These are phyloP conservation scores for Neophaeococcomyces mojaviensis DNA, from an alignment of 2,329 filamentous ascomycete species.

Conservation along the genomic window DNA sequence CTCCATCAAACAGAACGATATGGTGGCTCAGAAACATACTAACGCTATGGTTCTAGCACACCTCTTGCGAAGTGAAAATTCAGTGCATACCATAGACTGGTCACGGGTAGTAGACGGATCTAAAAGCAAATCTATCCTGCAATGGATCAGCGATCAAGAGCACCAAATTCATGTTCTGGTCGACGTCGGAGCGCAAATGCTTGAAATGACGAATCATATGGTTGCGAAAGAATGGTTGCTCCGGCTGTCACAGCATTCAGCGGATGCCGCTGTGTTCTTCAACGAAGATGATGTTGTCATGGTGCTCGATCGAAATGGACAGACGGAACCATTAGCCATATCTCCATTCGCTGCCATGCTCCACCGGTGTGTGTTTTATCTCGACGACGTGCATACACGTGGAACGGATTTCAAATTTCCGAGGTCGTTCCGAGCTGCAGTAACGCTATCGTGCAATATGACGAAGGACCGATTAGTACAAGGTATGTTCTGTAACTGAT, in stretches of 20 bases:
- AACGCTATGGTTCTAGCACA: conserved; percentile 59
- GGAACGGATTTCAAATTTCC: conserved; percentile 63
- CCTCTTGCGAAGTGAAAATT: conserved; percentile 50
- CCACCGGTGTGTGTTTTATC: conserved; percentile 55
- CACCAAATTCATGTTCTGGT: conserved; percentile 52
- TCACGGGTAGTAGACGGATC: no score
- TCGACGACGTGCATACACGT: conserved; percentile 64
- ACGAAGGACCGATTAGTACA: conserved; percentile 65
- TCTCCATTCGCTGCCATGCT: conserved; percentile 54
- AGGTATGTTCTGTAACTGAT: conserved; percentile 47
- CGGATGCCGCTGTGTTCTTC: conserved; percentile 51
- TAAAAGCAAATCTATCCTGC: conserved; percentile 40
- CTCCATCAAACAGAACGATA: conserved; percentile 48
- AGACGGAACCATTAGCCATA: conserved; percentile 36
- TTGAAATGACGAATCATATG: conserved; percentile 51
- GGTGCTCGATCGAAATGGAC: conserved; percentile 26
- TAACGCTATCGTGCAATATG: conserved; percentile 58
- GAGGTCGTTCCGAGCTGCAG: conserved; percentile 50
- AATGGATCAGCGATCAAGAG: conserved; percentile 33
- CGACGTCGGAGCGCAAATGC: conserved; percentile 63
- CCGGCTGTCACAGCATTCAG: conserved; percentile 16
- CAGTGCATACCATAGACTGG: conserved; percentile 13
- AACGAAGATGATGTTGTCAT: conserved; percentile 27
- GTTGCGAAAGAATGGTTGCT: conserved; percentile 51
- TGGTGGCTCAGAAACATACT: conserved; percentile 51